Evolutionary conservation across 1,139 yeast species (phyloP).

Genomic region (Zygosaccharomyces sapae): DNA sequence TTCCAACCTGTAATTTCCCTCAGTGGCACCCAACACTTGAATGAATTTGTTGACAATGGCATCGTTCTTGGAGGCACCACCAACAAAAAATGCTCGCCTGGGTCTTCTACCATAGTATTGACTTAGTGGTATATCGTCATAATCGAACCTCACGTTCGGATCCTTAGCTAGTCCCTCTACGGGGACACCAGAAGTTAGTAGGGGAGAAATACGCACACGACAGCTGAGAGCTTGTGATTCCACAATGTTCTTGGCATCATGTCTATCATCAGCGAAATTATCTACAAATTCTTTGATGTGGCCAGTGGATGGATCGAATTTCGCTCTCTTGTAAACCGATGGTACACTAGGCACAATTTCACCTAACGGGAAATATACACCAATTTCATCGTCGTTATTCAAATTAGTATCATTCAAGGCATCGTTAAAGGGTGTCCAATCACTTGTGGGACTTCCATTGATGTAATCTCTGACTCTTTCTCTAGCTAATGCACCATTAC

Average conservation of each 20-base stretch:
- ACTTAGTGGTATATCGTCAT: conserved; percentile 28
- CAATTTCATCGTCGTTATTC: conserved; percentile 47
- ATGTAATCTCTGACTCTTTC: conserved; percentile 67
- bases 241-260: conserved; percentile 73
- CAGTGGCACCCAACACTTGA: conserved; percentile 58
- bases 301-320: conserved; percentile 37
- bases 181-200: conserved; percentile 40
- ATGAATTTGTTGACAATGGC: conserved; percentile 68
- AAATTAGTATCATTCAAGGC: conserved; percentile 38
- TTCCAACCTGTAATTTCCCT: conserved; percentile 69
- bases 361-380: conserved; percentile 80
- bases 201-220: conserved; percentile 72
- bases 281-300: conserved; percentile 34
- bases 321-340: conserved; percentile 52
- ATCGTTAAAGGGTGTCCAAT: conserved; percentile 67
- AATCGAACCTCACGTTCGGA: conserved; percentile 32
- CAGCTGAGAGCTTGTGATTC: conserved; percentile 87
- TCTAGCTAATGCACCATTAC: conserved; percentile 86
- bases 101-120: conserved; percentile 46
- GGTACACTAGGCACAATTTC: conserved; percentile 83
- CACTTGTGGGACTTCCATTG: conserved; percentile 42
- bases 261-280: conserved; percentile 41
- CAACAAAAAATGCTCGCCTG: conserved; percentile 71
- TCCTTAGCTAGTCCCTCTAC: conserved; percentile 10
- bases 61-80: conserved; percentile 78